These are phyloP conservation scores for Mariannaea elegans DNA, from an alignment of 2,329 filamentous ascomycete genomes.

Conservation along the genomic window DNA sequence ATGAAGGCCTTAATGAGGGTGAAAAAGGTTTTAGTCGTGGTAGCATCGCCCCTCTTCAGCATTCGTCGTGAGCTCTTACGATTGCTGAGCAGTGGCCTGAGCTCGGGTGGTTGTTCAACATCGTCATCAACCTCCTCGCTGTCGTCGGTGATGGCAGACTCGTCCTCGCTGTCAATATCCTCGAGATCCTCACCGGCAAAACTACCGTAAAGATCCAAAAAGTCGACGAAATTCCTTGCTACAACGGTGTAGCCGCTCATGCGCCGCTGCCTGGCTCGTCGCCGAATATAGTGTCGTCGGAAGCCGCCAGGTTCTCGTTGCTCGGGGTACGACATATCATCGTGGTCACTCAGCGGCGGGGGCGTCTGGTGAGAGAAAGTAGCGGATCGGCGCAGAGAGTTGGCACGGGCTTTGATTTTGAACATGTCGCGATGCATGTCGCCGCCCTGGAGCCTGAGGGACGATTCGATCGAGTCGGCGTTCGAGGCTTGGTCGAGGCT, in stretches of 20 bases:
- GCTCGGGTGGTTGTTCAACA: conserved; percentile 62
- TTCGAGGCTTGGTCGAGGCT: conserved; percentile 28
- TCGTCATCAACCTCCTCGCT: conserved; percentile 47
- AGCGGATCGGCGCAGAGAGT: conserved; percentile 64
- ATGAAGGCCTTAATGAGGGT: conserved; percentile 82
- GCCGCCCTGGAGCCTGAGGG: conserved; percentile 76
- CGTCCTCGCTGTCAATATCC: conserved; percentile 64
- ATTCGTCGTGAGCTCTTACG: conserved; percentile 59
- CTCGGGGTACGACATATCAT: conserved; percentile 47
- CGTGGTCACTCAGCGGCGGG: conserved; percentile 41
- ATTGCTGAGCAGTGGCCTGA: conserved; percentile 62
- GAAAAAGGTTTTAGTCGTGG: conserved; percentile 78
- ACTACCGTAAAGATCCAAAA: conserved; percentile 77
- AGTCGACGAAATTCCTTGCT: conserved; percentile 77
- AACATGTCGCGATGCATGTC: conserved; percentile 83
- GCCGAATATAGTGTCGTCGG: conserved; percentile 53
- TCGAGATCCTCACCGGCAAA: conserved; percentile 78
- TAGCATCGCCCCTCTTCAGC: conserved; percentile 66
- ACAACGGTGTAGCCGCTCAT: conserved; percentile 58
- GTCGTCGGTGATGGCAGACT: conserved; percentile 62
- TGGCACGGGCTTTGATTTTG: conserved; percentile 70
- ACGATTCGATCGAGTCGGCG: conserved; percentile 64
- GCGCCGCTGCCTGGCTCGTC: conserved; percentile 51
- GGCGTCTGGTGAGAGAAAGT: conserved; percentile 70
- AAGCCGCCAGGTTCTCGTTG: conserved; percentile 58